Percentiles rank a stretch among this genome's conserved stretches.
phyloP scores from a whole-genome alignment of 495 filamentous ascomycete species.

The Aspergillus saccharolyticus region DNA sequence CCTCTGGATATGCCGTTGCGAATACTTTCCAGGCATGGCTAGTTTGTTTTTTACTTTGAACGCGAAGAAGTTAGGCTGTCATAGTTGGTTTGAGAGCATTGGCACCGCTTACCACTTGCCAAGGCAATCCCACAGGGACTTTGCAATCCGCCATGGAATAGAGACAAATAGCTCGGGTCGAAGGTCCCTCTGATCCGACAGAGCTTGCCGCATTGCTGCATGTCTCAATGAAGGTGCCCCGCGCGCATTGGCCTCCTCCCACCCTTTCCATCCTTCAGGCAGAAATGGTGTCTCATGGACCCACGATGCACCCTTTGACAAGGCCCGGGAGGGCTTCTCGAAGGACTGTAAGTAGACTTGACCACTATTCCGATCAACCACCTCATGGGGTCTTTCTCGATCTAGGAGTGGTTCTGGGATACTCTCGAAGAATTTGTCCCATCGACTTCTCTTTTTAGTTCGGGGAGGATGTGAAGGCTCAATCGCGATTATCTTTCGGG shows the following conservation, averaged over 20 bases:
- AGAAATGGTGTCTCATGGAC: constrained; percentile 35
- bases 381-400: background rate
- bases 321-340: background rate
- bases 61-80: background rate
- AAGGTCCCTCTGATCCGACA: constrained; percentile 32
- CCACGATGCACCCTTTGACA: constrained; percentile 27
- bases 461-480: background rate
- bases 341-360: constrained; percentile 15
- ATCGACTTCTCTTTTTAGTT: background rate
- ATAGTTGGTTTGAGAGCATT: background rate
- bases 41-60: constrained; percentile 32
- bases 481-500: background rate
- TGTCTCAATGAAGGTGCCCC: constrained; percentile 32
- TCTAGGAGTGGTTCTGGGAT: background rate
- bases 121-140: constrained; percentile 37
- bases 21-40: constrained; percentile 43
- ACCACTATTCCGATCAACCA: constrained; percentile 11
- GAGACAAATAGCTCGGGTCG: constrained; percentile 23
- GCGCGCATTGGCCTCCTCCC: constrained; percentile 12
- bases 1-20: constrained; percentile 26
- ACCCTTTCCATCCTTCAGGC: constrained; percentile 22
- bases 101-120: constrained; percentile 22
- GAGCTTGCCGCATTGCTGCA: constrained; percentile 24
- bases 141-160: constrained; percentile 36
- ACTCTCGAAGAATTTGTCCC: background rate